Conservation (phyloP, 1,284 basidiomycete genomes). For the Apiotrichum veenhuisii region DNA sequence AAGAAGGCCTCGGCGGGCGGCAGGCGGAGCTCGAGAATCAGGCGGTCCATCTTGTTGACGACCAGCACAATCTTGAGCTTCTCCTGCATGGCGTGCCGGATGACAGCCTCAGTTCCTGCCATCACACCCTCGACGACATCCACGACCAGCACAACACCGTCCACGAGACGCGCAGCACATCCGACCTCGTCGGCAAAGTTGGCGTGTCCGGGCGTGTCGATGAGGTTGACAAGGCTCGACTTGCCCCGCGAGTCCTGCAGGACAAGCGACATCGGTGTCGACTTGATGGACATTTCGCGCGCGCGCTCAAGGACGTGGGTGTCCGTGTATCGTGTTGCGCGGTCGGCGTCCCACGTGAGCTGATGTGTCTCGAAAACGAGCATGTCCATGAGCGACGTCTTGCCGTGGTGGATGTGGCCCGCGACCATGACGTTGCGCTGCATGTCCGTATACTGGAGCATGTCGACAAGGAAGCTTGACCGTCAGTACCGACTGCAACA, state of each 20-base stretch:
- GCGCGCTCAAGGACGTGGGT: constrained; percentile 84
- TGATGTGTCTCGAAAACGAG: constrained; percentile 95
- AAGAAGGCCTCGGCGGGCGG: constrained; percentile 96
- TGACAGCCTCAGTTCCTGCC: constrained; percentile 80
- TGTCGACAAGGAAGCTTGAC: constrained; percentile 79
- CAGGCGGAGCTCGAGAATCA: constrained; percentile 92
- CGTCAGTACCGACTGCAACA: constrained; percentile 5
- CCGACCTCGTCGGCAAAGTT: constrained; percentile 98
- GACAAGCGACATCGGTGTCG: constrained; percentile 91
- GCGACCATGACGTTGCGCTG: constrained; percentile 91
- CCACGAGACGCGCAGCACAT: constrained; percentile 77
- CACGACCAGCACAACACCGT: constrained; percentile 90
- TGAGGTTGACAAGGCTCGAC: constrained; percentile 86
- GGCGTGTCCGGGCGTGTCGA: constrained; percentile 97
- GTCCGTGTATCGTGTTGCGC: constrained; percentile 90
- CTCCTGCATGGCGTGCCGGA: constrained; percentile 83
- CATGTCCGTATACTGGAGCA: constrained; percentile 91
- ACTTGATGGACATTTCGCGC: constrained; percentile 92
- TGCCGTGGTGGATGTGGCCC: constrained; percentile 96
- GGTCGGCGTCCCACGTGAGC: constrained; percentile 84
- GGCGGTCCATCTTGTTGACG: constrained; percentile 95
- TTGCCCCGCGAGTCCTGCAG: constrained; percentile 84
- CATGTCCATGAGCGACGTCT: constrained; percentile 95
- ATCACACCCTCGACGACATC: constrained; percentile 95
- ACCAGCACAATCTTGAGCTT: constrained; percentile 86